phyloP scores from a whole-genome alignment of 257 asterid species.

The Solanum etuberosum region DNA sequence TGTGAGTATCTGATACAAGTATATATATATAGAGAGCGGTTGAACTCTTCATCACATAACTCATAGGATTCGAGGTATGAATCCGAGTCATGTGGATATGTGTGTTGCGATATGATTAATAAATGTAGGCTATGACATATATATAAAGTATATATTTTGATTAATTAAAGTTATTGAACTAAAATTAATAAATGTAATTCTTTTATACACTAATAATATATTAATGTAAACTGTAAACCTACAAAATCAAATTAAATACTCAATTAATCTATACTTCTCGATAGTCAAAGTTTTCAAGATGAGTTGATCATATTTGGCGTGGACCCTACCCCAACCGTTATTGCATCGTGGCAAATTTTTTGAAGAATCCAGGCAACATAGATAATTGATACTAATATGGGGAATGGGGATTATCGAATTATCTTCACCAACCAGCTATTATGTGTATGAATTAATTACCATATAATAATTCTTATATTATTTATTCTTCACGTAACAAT shows the following conservation, averaged over 20 bases:
- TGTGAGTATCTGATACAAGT: background rate
- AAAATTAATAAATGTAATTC: background rate
- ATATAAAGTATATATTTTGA: background rate
- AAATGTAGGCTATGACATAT: background rate
- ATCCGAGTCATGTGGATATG: background rate
- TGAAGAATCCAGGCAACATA: too few relatives aligned
- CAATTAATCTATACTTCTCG: background rate
- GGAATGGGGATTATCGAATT: too few relatives aligned
- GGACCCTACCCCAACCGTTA: too few relatives aligned
- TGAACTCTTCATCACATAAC: background rate
- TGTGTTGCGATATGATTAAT: background rate
- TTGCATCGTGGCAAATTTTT: too few relatives aligned
- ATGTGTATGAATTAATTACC: too few relatives aligned
- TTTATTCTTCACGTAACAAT: too few relatives aligned
- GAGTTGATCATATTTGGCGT: too few relatives aligned
- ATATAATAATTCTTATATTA: too few relatives aligned
- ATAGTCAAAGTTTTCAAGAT: too few relatives aligned
- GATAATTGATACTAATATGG: too few relatives aligned
- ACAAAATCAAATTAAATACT: background rate
- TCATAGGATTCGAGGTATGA: background rate
- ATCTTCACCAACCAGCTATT: too few relatives aligned
- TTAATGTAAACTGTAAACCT: background rate
- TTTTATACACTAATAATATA: background rate
- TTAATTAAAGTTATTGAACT: background rate
- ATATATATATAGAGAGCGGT: background rate